Evolutionary conservation across 768 basidiomycete genomes (phyloP), one percentile per base, ranked within the genome.

Genomic region (Gloeopeniophorella convolvens): DNA sequence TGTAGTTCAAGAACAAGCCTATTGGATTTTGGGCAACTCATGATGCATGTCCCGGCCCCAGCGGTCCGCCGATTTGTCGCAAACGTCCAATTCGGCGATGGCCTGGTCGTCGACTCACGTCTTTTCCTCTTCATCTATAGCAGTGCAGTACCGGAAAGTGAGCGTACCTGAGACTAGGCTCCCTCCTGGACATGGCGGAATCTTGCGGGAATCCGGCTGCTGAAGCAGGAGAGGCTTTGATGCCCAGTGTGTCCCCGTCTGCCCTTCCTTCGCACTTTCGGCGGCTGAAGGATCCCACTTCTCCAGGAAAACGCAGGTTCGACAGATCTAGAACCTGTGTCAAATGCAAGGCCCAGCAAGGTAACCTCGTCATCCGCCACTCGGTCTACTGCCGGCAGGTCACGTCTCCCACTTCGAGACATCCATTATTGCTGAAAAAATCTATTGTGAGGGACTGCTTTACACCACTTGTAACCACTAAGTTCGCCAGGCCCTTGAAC

Each of bases 381-480:
- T 80, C 84, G 12, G 83, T 87, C 16, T 91, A 90, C 61, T 91
- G 89, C 85, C 87, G 80, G 88, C 88, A 60, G 59, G 74, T 56
- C 51, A 32, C 30, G 41, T 39, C 24, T 48, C 28, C 9, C 48
- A 37, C 42, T 55, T 24, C 30, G 41, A 27, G 36, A 41, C 16
- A n/a, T 24, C 41, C 35, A 4, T 50, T 10, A 32, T 27, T 23
- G 42, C 28, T 23, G 15, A 37, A 31, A n/a, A n/a, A 13, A 33
- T 7, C 33, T 43, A 16, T 57, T n/a, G n/a, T n/a, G n/a, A 84
- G 82, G 65, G 75, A 71, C 4, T 89, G 87, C 59, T 88, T 90
- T 64, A 70, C 74, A 32, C 76, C 80, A 4, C 70, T 84, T 18
- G 68, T 86, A 4, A 71, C 72, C 8, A 65, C 71, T 50, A 85